Percentiles rank a stretch among this genome's conserved stretches.
Evolutionary conservation across 2,329 filamentous ascomycete genomes (phyloP).

Genomic region (Sporothrix mexicana): DNA sequence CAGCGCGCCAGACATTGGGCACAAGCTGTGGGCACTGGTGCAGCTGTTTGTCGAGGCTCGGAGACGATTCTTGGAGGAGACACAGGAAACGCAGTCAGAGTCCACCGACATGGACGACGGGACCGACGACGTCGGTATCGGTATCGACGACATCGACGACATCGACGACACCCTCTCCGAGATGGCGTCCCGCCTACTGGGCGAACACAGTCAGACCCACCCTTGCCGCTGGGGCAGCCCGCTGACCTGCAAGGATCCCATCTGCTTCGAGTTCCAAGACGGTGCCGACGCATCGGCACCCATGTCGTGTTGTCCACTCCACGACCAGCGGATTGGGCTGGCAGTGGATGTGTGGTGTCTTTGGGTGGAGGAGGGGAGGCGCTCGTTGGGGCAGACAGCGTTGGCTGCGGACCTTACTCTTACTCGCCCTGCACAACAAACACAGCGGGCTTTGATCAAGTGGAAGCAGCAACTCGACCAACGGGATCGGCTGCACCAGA

Average conservation of each 20-base stretch:
- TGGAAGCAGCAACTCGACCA: not conserved
- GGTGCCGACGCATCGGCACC: not conserved
- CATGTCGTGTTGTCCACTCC: not conserved
- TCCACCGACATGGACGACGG: not conserved
- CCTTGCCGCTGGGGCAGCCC: slow-evolving; percentile 4
- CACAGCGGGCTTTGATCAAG: not conserved
- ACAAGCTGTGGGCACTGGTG: not conserved
- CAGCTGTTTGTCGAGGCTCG: not conserved
- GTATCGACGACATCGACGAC: not conserved
- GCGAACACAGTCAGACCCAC: not conserved
- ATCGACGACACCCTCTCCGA: not conserved
- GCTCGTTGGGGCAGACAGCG: too few species aligned
- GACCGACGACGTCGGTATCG: not conserved
- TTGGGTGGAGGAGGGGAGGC: not conserved
- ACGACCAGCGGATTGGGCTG: not conserved
- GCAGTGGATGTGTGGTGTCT: slow-evolving; percentile 7
- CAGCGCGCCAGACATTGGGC: not conserved
- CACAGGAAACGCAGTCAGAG: too few species aligned
- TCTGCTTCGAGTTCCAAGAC: not conserved
- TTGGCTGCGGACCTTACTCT: not conserved
- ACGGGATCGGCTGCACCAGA: not conserved
- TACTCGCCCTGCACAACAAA: not conserved
- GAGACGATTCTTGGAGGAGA: not conserved
- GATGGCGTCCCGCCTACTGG: not conserved
- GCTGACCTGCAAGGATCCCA: not conserved